Base-by-base conservation (phyloP, 2,329 filamentous ascomycete species). In the Didymella lethalis region DNA sequence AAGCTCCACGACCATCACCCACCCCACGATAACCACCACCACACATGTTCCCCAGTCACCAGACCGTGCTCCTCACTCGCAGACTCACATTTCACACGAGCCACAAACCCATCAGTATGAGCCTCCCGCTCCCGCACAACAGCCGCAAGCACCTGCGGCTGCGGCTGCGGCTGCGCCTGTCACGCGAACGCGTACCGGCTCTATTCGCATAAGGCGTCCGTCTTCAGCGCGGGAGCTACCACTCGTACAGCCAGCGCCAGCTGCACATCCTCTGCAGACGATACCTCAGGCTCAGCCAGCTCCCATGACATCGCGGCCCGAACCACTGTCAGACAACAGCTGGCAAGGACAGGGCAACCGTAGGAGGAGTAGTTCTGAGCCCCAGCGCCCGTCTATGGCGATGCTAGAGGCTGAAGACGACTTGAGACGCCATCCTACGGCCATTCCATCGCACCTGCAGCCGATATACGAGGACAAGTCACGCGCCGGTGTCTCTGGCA, bases 281-380 rank as follows among this genome's bases (percentile, higher is more conserved):
- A 49, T 55, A 46, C 56, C 56, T 16, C 51, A 54, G 40, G 57
- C 57, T 23, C 57, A 51, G 11, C 51, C 40, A 12, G 23, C 54
- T 18, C 47, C 62, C 11, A 28, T 18, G 12, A 18, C 23, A 25
- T 59, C 45, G 18, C 61, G 43, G 29, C 48, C 60, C 23, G 54
- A 46, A 6, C 48, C 45, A 5, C 43, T 23, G 16, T 52, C 57
- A 16, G 59, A 67, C 20, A 59, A 61, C n/a, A 54, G 52, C 43
- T 66, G 62, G 58, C 55, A 64, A 28, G 65, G 62, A 45, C 61
- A 67, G 40, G 56, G 57, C 26, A 68, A 68, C 29, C 70, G 73
- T 29, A 64, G 73, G 50, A 64, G 74, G 48, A 75, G 71, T 58
- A 75, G 66, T 53, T 75, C 72, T 3, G 72, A 72, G 49, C 74